Evolutionary conservation across 306 rosid species (phyloP).

Genomic region (Trifolium dubium): DNA sequence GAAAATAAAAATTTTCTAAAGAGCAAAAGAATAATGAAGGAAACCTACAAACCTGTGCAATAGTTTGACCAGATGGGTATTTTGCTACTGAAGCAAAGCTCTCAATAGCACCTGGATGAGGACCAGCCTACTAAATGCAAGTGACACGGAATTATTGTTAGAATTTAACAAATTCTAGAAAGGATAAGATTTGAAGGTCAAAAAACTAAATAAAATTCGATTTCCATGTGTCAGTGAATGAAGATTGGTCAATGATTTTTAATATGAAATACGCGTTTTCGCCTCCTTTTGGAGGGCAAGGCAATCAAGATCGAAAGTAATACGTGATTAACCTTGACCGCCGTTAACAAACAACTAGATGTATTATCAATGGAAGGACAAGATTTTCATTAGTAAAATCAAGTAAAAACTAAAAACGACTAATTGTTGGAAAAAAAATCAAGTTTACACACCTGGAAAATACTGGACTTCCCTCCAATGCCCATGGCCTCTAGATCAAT

Average conservation of each 20-base stretch:
- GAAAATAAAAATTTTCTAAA: slow-evolving; percentile 24
- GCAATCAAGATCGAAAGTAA: slow-evolving; percentile 20
- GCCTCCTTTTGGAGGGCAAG: slow-evolving; percentile 18
- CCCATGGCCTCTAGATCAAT: slow-evolving; percentile 99
- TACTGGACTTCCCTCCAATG: slow-evolving; percentile 89
- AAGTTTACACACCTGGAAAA: slow-evolving; percentile 77
- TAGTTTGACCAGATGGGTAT: slow-evolving; percentile 81
- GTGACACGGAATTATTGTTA: slow-evolving; percentile 24
- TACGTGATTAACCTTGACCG: slow-evolving; percentile 1
- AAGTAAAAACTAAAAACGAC: slow-evolving; percentile 21
- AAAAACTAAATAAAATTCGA: slow-evolving; percentile 24
- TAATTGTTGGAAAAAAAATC: slow-evolving; percentile 8
- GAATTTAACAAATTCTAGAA: slow-evolving; percentile 26
- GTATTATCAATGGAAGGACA: neutral
- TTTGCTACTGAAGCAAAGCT: slow-evolving; percentile 80
- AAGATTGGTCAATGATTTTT: slow-evolving; percentile 17
- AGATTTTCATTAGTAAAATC: slow-evolving; percentile 26
- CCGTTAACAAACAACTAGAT: slow-evolving; percentile 17
- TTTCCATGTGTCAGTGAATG: neutral
- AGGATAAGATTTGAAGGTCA: slow-evolving; percentile 23
- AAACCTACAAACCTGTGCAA: slow-evolving; percentile 69
- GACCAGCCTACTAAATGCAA: slow-evolving; percentile 77
- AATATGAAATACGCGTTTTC: slow-evolving; percentile 13
- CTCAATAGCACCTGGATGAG: slow-evolving; percentile 93
- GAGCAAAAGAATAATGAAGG: slow-evolving; percentile 18